phyloP scores from a whole-genome alignment of 352 stramenopile species.

The Phytophthora cactorum region DNA sequence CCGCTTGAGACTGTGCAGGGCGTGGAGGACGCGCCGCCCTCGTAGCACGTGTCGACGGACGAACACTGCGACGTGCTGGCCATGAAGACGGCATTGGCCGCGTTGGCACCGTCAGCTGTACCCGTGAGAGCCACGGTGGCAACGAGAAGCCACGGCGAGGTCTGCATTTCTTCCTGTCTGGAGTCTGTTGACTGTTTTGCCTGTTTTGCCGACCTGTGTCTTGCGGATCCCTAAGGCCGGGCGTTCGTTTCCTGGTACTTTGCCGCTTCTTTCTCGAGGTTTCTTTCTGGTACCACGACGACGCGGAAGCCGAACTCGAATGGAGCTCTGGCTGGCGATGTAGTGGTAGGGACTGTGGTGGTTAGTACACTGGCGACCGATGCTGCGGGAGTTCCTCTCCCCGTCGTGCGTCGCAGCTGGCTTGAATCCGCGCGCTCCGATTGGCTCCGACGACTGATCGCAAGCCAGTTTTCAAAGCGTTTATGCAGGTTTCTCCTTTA shows the following conservation, averaged over 20 bases:
- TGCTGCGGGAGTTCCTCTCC: slow-evolving; percentile 16
- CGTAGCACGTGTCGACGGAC: slow-evolving; percentile 36
- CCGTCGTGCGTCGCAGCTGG: slow-evolving; percentile 22
- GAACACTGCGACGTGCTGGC: slow-evolving; percentile 36
- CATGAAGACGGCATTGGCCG: slow-evolving; percentile 9
- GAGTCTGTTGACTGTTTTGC: background rate
- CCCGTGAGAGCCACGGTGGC: slow-evolving; percentile 15
- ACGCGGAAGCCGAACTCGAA: slow-evolving; percentile 13
- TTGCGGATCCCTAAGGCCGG: background rate
- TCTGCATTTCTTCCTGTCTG: slow-evolving; percentile 15
- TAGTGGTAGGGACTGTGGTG: slow-evolving; percentile 19
- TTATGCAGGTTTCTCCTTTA: slow-evolving; percentile 10
- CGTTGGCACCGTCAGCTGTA: slow-evolving; percentile 13
- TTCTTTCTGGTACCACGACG: slow-evolving; percentile 31
- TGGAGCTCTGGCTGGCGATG: slow-evolving; percentile 7
- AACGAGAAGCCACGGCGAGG: slow-evolving; percentile 25
- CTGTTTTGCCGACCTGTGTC: slow-evolving; percentile 17
- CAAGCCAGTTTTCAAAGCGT: slow-evolving; percentile 21
- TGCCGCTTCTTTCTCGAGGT: background rate
- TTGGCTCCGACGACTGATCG: slow-evolving; percentile 12
- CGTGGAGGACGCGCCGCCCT: slow-evolving; percentile 29
- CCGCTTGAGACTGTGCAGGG: slow-evolving; percentile 36
- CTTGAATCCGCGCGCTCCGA: slow-evolving; percentile 17
- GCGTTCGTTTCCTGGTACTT: slow-evolving; percentile 6
- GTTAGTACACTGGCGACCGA: slow-evolving; percentile 26